Conservation (phyloP, 768 basidiomycete genomes). For the Amanita fuliginea region DNA sequence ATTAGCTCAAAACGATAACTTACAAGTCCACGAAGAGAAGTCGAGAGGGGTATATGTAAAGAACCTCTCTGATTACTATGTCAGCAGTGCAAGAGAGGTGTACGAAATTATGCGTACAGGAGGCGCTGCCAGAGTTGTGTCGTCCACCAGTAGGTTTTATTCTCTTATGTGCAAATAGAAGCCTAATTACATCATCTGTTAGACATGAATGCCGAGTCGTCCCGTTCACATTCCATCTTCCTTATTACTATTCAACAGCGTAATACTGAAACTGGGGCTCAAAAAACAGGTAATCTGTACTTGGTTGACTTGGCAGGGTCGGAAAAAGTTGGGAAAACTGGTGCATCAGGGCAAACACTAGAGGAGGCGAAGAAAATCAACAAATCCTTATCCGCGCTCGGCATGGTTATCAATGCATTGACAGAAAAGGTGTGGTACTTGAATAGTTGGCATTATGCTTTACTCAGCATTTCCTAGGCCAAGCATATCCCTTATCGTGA, state of each 20-base stretch:
- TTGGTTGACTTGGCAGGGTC: slow-evolving; percentile 97
- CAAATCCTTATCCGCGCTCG: slow-evolving; percentile 92
- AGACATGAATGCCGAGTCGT: slow-evolving; percentile 99
- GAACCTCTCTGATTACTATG: slow-evolving; percentile 95
- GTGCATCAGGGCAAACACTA: slow-evolving; percentile 95
- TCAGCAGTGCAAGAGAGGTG: slow-evolving; percentile 89
- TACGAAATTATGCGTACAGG: slow-evolving; percentile 99
- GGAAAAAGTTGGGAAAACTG: slow-evolving; percentile 99
- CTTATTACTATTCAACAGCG: slow-evolving; percentile 95
- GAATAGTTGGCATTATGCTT: not conserved
- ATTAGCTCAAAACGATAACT: slow-evolving; percentile 91
- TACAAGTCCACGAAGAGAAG: slow-evolving; percentile 98
- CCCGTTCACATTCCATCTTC: slow-evolving; percentile 98
- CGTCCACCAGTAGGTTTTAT: slow-evolving; percentile 73
- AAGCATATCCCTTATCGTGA: slow-evolving; percentile 98
- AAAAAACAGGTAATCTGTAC: slow-evolving; percentile 94
- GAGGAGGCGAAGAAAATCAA: slow-evolving; percentile 99
- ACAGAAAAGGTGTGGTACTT: slow-evolving; percentile 74
- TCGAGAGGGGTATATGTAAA: slow-evolving; percentile 97
- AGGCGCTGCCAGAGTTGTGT: slow-evolving; percentile 81
- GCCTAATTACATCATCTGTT: slow-evolving; percentile 4
- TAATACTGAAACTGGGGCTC: slow-evolving; percentile 91
- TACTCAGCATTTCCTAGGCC: slow-evolving; percentile 37
- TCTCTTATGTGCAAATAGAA: not conserved
- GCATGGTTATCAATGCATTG: slow-evolving; percentile 98